Evolutionary conservation across 1,284 basidiomycete genomes (phyloP).

Genomic region (Tilletia walkeri): DNA sequence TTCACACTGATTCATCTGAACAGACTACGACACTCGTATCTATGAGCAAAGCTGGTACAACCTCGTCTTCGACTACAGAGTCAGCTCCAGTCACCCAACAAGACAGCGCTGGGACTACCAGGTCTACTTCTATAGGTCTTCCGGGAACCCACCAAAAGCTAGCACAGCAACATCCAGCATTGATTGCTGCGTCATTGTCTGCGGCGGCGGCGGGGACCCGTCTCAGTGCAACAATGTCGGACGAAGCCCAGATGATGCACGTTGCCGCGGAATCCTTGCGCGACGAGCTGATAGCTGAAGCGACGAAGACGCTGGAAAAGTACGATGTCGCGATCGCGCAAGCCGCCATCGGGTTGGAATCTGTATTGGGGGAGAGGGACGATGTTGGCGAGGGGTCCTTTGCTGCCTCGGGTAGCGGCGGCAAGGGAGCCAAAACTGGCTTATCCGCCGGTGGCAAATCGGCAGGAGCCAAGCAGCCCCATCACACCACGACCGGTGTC

Average conservation of each 20-base stretch:
- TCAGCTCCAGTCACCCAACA: no score
- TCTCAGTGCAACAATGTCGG: background rate
- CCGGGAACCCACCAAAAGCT: no score
- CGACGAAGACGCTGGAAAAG: background rate
- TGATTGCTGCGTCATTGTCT: background rate
- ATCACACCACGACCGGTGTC: background rate
- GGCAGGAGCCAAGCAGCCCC: no score
- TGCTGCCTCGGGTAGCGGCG: no score
- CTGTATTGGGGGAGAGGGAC: background rate
- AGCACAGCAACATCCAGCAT: background rate
- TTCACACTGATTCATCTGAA: no score
- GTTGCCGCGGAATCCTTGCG: background rate
- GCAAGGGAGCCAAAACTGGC: background rate
- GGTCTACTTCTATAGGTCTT: no score
- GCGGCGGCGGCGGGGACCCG: background rate
- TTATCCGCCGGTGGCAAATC: no score
- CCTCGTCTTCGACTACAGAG: no score
- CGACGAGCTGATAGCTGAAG: background rate
- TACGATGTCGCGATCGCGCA: slow-evolving; percentile 7
- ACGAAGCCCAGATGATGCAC: slow-evolving; percentile 1
- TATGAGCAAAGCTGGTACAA: no score
- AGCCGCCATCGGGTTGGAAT: background rate
- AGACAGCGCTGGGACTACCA: no score
- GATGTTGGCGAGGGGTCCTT: background rate
- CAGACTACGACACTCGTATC: no score